Evolutionary conservation across 106 monocot genomes (phyloP), one percentile per base, ranked within the genome.

Genomic region (Triglochin maritima): DNA sequence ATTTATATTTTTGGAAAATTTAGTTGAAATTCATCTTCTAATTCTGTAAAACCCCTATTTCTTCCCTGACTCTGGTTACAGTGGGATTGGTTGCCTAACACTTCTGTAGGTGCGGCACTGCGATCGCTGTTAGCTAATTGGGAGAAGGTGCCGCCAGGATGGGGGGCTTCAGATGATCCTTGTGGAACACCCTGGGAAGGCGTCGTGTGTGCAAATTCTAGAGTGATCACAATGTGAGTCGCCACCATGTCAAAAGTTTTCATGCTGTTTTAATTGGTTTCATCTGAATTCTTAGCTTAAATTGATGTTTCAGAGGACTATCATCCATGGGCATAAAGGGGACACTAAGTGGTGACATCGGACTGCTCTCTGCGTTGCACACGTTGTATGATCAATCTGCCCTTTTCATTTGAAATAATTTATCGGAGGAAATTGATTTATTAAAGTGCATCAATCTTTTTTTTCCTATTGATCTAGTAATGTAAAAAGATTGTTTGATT

Each of bases 151-250:
- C 88, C 88, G 12, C 78, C 80, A 17, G 85, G 48, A 46, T 89
- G 88, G 88, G 59, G 49, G 47, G 53, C 50, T 0, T 63, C 79
- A 9, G 66, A 49, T 44, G 84, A 88, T 72, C 88, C 88, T 10
- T 89, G 88, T 67, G 78, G 58, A 6, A 17, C 49, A 5, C 63
- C 49, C 1, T 96, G 95, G 95, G 83, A 82, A 0, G 95, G 95
- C 57, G 71, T 96, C 10, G 4, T 0, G 2, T 96, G 95, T 70
- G 54, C 16, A 7, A 57, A 79, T 55, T 74, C 73, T 2, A 85
- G 88, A 62, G 80, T 96, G 13, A 86, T 64, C 41, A 46, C 13
- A 47, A 12, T 96, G 95, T 96, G 68, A 78, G 84, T 17, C 47
- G 5, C 10, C 3, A 47, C 1, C 29, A 29, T 29, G 29, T 59